phyloP scores from a whole-genome alignment of 2,329 filamentous ascomycete genomes.

The Scorias spongiosa region DNA sequence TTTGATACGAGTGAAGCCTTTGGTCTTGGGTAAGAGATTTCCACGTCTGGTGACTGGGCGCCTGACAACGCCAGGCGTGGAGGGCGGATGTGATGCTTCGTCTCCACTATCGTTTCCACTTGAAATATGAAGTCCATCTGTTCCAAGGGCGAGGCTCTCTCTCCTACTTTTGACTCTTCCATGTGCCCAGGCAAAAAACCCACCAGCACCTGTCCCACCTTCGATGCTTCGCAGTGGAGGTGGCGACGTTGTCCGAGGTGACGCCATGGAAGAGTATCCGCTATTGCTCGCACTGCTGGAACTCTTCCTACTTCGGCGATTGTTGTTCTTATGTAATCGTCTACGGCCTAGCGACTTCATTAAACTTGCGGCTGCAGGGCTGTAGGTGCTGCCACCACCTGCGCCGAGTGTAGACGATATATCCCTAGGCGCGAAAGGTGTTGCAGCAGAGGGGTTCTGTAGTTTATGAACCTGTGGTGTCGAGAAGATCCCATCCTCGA shows the following conservation, averaged over 20 bases:
- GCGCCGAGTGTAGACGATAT: conserved; percentile 29
- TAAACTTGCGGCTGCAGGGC: conserved; percentile 58
- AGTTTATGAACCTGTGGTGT: conserved; percentile 63
- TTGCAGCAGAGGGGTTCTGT: conserved; percentile 32
- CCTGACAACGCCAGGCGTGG: conserved; percentile 60
- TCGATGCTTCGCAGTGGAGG: conserved; percentile 46
- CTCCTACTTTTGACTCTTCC: conserved; percentile 35
- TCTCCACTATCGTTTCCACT: conserved; percentile 70
- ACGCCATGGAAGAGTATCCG: conserved; percentile 53
- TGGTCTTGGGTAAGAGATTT: conserved; percentile 88
- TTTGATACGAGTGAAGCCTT: conserved; percentile 83
- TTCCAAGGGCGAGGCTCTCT: conserved; percentile 81
- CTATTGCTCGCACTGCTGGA: conserved; percentile 49
- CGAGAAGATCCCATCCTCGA: conserved; percentile 57
- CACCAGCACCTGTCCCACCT: conserved; percentile 28
- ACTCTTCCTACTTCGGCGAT: conserved; percentile 43
- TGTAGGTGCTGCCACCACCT: conserved; percentile 36
- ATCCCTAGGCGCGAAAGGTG: conserved; percentile 22
- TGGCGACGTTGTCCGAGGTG: conserved; percentile 60
- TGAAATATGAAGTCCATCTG: conserved; percentile 71
- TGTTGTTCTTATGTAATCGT: conserved; percentile 38
- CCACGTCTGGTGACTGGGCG: conserved; percentile 73
- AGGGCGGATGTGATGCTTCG: conserved; percentile 34
- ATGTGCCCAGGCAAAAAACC: conserved; percentile 13
- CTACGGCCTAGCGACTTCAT: conserved; percentile 66